A percentile compares a stretch with the other conserved stretches of the same genome.
These are phyloP conservation scores for Aphanomyces euteiches DNA, from an alignment of 352 stramenopile genomes.

Conservation along the genomic window DNA sequence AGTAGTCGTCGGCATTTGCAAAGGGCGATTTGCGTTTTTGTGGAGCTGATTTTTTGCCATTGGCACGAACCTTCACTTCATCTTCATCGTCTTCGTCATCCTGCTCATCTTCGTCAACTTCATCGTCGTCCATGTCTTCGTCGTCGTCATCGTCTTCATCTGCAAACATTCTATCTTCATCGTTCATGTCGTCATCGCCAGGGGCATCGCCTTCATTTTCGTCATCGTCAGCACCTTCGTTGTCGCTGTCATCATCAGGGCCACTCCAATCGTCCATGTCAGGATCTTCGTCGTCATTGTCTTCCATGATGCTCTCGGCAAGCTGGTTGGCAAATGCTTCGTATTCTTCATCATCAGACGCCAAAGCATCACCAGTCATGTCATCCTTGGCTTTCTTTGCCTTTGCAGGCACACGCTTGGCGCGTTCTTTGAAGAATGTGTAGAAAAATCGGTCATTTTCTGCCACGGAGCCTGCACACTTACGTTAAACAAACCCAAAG, in stretches of 20 bases:
- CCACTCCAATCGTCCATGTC: constrained; percentile 69
- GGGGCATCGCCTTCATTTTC: constrained; percentile 32
- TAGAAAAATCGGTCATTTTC: constrained; percentile 90
- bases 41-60: constrained; percentile 53
- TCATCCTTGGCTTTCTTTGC: constrained; percentile 40
- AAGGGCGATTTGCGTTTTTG: constrained; percentile 70
- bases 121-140: constrained; percentile 31
- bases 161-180: constrained; percentile 35
- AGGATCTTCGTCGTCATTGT: constrained; percentile 70
- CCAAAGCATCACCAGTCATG: constrained; percentile 51
- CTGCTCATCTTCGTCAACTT: constrained; percentile 9
- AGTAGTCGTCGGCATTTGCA: constrained; percentile 69
- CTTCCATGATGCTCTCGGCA: constrained; percentile 85
- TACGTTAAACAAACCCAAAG: too few relatives aligned
- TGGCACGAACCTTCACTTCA: constrained; percentile 37
- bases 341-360: constrained; percentile 66
- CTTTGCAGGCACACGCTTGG: constrained; percentile 45
- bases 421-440: constrained; percentile 90
- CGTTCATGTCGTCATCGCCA: constrained; percentile 36
- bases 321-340: constrained; percentile 86
- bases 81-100: constrained; percentile 35
- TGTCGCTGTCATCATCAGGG: constrained; percentile 45
- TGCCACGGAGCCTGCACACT: constrained; percentile 41
- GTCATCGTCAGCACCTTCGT: constrained; percentile 44
- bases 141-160: constrained; percentile 35